Base-by-base conservation (phyloP, 2,329 filamentous ascomycete species). In the Chaetomium sp. region DNA sequence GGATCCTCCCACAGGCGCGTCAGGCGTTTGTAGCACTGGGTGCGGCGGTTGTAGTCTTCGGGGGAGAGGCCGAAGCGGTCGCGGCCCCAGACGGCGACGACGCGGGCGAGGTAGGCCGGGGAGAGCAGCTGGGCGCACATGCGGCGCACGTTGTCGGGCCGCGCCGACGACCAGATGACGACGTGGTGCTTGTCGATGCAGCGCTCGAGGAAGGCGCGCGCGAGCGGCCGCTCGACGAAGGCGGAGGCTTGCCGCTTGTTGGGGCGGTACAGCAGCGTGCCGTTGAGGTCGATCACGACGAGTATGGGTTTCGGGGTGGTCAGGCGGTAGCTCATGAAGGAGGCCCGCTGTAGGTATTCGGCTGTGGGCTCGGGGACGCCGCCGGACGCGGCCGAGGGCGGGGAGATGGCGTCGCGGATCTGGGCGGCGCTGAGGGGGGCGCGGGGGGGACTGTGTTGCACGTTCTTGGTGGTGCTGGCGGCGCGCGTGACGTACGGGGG, bases 11-110 rank as follows among this genome's bases (percentile, higher is more conserved):
- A 99, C 0, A 97, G 78, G 57, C 78, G 80, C 0, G 86, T 82
- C 3, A 99, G 83, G 45, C 91, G 85, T 80, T 99, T 99, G 82
- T 97, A 98, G 64, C 93, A 92, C 75, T 96, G 91, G 0, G 94
- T 87, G 64, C 91, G 90, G 57, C 77, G 70, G 64, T 82, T 79
- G 78, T 90, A 97, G 74, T 96, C 89, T 3, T 75, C 67, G 0
- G 70, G 49, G 0, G 83, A 83, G 4, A 99, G 84, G 23, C 86
- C 86, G 65, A 98, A 89, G 29, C 83, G 85, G 72, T 96, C 89
- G 33, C 95, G 87, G 6, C 82, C 89, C 93, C 93, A 97, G 62
- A 89, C 78, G 21, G 88, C 90, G 33, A 91, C 81, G 21, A 96
- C 81, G 27, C 81, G 76, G 0, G 76, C 64, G 35, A 80, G 80